Evolutionary conservation across 2,329 filamentous ascomycete genomes (phyloP), one percentile per base, ranked within the genome.

Genomic region (Clathrospora elynae): DNA sequence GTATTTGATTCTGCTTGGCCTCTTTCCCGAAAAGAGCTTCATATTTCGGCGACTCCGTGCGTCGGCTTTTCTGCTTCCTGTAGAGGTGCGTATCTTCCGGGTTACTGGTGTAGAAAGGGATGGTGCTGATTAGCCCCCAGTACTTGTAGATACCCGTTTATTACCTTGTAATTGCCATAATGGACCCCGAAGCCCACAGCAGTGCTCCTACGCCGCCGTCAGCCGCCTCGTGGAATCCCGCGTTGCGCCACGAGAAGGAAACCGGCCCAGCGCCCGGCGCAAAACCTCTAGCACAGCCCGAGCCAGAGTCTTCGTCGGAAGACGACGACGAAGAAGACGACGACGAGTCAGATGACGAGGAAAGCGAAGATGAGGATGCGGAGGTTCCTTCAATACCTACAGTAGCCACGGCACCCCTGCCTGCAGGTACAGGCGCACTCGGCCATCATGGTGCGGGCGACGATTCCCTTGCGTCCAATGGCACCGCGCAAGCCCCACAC

Each of bases 171-270:
- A 64, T 65, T 47, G 25, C 34, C 56, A 53, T 55, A 55, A 71
- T 70, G 66, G 64, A 64, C 28, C 40, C 61, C 52, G 64, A 68
- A 19, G 72, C 71, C 34, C 70, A 62, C 53, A 55, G 53, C 28
- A 60, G 57, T 44, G 47, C 51, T 12, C 47, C 57, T 35, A 41
- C 59, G 12, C 37, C 55, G 19, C 42, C 54, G 3, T 29, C 55
- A 13, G 40, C 52, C 10, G 38, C 73, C 39, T 74, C 75, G 13
- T 82, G 80, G 80, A 78, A 83, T 70, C 79, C 80, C 30, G 79
- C 80, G 13, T 64, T 79, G 47, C 70, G 77, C 59, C 73, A 75
- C 24, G 73, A 80, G 42, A 54, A 62, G 23, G 42, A 55, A 18
- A 32, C 40, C 18, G 43, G 18, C 34, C 32, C 50, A 22, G 38